phyloP scores from a whole-genome alignment of 2,329 filamentous ascomycete genomes.

The Exophiala calicioides region DNA sequence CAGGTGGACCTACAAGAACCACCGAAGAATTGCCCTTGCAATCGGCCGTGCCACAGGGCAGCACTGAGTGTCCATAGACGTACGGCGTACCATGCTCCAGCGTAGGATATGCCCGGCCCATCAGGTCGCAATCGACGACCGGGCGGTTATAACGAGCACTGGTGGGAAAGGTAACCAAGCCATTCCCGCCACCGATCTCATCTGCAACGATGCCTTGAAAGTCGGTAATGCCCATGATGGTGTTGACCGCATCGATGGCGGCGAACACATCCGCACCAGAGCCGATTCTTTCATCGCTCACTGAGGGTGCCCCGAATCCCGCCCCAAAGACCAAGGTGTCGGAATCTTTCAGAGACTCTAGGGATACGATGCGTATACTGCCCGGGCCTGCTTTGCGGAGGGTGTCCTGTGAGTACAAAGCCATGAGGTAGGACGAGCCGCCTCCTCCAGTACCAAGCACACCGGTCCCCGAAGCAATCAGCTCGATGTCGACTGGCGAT shows the following conservation, averaged over 20 bases:
- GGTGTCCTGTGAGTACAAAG: conserved; percentile 45
- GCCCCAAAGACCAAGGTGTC: conserved; percentile 47
- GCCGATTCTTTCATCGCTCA: conserved; percentile 33
- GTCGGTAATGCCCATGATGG: conserved; percentile 36
- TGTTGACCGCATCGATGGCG: conserved; percentile 42
- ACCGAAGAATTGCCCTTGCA: conserved; percentile 44
- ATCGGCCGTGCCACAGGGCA: conserved; percentile 42
- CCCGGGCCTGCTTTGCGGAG: conserved; percentile 38
- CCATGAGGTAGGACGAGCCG: conserved; percentile 48
- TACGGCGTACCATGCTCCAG: conserved; percentile 48
- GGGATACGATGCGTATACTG: conserved; percentile 46
- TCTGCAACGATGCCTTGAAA: conserved; percentile 40
- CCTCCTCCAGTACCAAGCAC: conserved; percentile 44
- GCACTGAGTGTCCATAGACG: conserved; percentile 39
- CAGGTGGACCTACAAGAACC: conserved; percentile 18
- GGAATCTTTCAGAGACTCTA: conserved; percentile 40
- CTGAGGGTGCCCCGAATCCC: conserved; percentile 46
- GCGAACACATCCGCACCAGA: conserved; percentile 33
- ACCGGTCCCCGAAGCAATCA: conserved; percentile 41
- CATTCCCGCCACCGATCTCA: conserved; percentile 43
- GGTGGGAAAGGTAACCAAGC: conserved; percentile 36
- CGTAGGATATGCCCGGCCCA: conserved; percentile 52
- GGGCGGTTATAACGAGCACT: conserved; percentile 40
- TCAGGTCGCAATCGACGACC: conserved; percentile 50
- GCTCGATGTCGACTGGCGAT: conserved; percentile 40